These are phyloP conservation scores for Starmerella gropengiesseri DNA, from an alignment of 805 yeast species.

Conservation along the genomic window DNA sequence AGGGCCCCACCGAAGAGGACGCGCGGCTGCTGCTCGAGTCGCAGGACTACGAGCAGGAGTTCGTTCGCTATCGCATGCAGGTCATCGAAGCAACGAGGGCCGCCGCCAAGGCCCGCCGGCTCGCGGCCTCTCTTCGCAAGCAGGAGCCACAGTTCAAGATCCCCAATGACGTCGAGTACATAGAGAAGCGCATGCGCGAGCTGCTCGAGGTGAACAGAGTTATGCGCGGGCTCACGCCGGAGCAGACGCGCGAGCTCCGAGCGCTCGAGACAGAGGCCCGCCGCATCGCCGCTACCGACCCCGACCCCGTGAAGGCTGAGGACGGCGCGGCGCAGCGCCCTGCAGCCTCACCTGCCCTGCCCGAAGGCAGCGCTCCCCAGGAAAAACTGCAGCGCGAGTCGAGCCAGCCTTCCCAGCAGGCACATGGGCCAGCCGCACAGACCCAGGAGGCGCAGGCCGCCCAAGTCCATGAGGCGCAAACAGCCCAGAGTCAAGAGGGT, in stretches of 20 bases:
- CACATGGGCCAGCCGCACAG: no score
- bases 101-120: neutral
- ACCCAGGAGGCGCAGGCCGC: neutral
- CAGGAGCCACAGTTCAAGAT: neutral
- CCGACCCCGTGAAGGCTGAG: no score
- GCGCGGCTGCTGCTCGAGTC: constrained; percentile 30
- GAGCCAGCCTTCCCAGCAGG: no score
- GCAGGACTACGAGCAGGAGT: constrained; percentile 20
- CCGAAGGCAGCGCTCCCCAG: no score
- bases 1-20: constrained; percentile 64
- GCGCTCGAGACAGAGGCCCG: constrained; percentile 4
- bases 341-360: neutral
- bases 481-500: neutral
- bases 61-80: constrained; percentile 11
- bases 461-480: constrained; percentile 1
- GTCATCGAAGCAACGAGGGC: neutral
- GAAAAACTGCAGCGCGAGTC: no score
- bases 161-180: neutral
- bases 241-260: constrained; percentile 7
- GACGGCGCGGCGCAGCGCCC: neutral
- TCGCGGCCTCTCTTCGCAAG: neutral
- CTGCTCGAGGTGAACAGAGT: neutral
- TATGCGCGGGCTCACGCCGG: constrained; percentile 7
- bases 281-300: neutral
- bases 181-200: constrained; percentile 2